phyloP scores from a whole-genome alignment of 179 eudicot genomes.

The Silene vulgaris region DNA sequence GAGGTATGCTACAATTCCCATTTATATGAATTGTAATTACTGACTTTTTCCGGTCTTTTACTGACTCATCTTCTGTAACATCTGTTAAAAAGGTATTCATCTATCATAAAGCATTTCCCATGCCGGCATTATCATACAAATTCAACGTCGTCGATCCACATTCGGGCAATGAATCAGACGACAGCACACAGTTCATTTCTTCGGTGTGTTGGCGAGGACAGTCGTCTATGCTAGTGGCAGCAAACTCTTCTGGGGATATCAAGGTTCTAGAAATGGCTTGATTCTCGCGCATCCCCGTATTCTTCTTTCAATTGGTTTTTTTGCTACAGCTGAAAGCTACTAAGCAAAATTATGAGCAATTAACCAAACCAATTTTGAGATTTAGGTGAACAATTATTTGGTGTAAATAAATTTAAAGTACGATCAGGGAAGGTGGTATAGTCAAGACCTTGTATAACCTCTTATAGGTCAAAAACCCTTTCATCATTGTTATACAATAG shows the following conservation, averaged over 20 bases:
- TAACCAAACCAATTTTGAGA: constrained; percentile 42
- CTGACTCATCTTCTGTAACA: neutral
- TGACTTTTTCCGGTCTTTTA: neutral
- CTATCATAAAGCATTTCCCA: constrained; percentile 85
- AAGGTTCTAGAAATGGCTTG: constrained; percentile 82
- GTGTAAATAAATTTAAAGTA: constrained; percentile 31
- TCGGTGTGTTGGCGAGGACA: constrained; percentile 91
- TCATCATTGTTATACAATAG: constrained; percentile 12
- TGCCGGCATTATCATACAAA: constrained; percentile 76
- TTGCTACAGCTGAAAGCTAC: neutral
- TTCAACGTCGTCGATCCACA: constrained; percentile 48
- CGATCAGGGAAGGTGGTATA: constrained; percentile 14
- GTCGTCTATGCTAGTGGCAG: constrained; percentile 75
- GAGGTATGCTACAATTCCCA: constrained; percentile 45
- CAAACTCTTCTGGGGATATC: constrained; percentile 78
- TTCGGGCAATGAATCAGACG: constrained; percentile 66
- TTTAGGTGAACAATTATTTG: constrained; percentile 30
- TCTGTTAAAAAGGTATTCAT: constrained; percentile 51
- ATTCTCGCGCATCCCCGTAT: neutral
- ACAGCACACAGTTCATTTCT: constrained; percentile 67
- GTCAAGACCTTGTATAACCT: constrained; percentile 27
- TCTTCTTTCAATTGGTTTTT: constrained; percentile 8
- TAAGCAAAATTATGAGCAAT: constrained; percentile 13
- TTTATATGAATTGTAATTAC: neutral
- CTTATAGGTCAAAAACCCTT: constrained; percentile 23